A percentile compares a stretch with the other conserved stretches of the same genome.
Evolutionary conservation across 805 yeast species (phyloP).

Genomic region (Grigorovia humatica): DNA sequence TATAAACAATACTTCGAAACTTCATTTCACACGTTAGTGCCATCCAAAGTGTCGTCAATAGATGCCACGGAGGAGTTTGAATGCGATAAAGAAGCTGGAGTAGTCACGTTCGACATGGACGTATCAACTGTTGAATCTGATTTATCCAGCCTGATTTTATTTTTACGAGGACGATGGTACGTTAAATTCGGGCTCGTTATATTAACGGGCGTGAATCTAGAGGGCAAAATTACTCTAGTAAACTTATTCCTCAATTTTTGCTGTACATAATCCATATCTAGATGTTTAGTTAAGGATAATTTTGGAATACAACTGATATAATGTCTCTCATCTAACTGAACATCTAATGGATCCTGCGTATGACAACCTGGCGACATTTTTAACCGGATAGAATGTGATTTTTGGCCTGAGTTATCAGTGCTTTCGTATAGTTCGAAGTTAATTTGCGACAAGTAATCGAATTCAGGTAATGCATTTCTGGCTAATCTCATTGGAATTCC

Average conservation of each 20-base stretch:
- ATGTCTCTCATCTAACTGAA: constrained; percentile 90
- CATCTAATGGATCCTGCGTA: constrained; percentile 94
- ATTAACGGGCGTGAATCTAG: constrained; percentile 81
- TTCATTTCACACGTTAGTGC: neutral
- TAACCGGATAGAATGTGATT: constrained; percentile 80
- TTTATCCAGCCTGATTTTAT: neutral
- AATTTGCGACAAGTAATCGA: constrained; percentile 90
- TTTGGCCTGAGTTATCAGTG: constrained; percentile 56
- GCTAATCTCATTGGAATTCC: constrained; percentile 93
- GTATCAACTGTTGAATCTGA: neutral
- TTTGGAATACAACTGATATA: constrained; percentile 94
- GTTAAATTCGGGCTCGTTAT: constrained; percentile 54
- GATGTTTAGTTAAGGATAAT: constrained; percentile 79
- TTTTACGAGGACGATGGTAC: constrained; percentile 13
- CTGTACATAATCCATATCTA: constrained; percentile 82
- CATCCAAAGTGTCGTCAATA: constrained; percentile 10
- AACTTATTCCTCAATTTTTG: constrained; percentile 75
- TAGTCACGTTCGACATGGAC: neutral
- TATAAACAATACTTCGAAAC: neutral
- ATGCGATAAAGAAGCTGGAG: constrained; percentile 7
- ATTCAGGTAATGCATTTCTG: constrained; percentile 89
- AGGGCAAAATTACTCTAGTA: constrained; percentile 80
- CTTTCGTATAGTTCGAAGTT: constrained; percentile 87
- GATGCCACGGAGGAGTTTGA: constrained; percentile 10
- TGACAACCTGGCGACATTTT: constrained; percentile 98